Base-by-base conservation (phyloP, 306 rosid genomes). In the Acacia confusa region DNA sequence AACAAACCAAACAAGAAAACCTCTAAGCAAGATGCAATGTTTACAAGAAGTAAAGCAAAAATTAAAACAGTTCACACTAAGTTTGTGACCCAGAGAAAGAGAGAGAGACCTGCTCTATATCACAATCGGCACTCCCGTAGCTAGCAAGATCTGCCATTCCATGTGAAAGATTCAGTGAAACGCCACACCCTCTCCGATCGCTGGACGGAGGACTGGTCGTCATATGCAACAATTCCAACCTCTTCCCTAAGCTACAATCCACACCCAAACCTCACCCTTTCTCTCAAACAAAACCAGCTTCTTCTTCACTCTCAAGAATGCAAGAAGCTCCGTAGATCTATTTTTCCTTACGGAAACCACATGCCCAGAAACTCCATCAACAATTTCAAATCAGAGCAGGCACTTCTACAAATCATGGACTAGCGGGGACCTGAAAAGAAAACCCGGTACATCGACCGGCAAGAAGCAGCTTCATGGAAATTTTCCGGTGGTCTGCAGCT, bases 81-180 rank as follows among this genome's bases (percentile, higher is more conserved):
- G 76, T 71, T 67, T 16, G 41, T 30, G 55, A 78, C 52, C 28
- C 66, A 73, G 38, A n/a, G 40, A n/a, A n/a, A 79, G 55, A 80
- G 28, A 84, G 50, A 79, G 43, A 74, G 81, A 88, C 94, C 90
- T 91, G 98, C 82, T 92, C 88, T 86, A 89, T 84, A 90, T 93
- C 91, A 87, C 99, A 94, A 90, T 90, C 88, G 87, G 97, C 98
- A 91, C 89, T 96, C 85, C 93, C 92, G 88, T 81, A 89, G 94
- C 88, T 89, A 88, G 76, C 95, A 93, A 92, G 99, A 96, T 93
- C 98, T 92, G 98, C 97, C 98, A 96, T 93, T 93, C 98, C 95
- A 96, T 88, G 97, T 85, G 92, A 88, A 83, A 82, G 82, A 88
- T 76, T 90, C 78, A 81, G 91, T 89, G 73, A 88, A 89, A 84